Base-by-base conservation (phyloP, 2,329 filamentous ascomycete species). In the Tolypocladium inflatum region DNA sequence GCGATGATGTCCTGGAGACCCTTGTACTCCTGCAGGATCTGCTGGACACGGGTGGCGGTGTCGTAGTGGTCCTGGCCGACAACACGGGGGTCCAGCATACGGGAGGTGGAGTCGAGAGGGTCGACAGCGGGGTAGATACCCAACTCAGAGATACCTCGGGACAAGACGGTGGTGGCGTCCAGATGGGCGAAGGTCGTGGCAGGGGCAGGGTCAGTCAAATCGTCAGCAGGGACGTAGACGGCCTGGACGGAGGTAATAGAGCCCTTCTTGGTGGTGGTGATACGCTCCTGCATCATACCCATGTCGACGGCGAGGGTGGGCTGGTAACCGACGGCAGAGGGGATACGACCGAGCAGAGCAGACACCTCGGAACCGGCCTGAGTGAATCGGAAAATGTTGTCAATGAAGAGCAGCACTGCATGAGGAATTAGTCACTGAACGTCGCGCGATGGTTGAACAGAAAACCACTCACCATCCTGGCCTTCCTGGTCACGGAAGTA, bases 1-100 rank as follows among this genome's bases (percentile, higher is more conserved):
- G 94, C 94, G 84, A 97, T 97, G 87, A 99, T 99, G 84, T 99
- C 94, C 84, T 99, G 94, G 68, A 99, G 91, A 65, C 93, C 97
- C 90, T 97, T 97, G 90, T 99, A 99, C 85, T 97, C 94, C 83
- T 99, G 94, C 76, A 99, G 88, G 80, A 97, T 97, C 83, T 96
- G 91, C 85, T 99, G 94, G 74, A 99, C 94, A 71, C 88, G 88
- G 77, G 89, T 90, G 77, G 94, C 94, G 71, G 87, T 93, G 63
- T 91, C 77, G 88, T 99, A 99, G 86, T 99, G 94, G 63, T 99
- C 94, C 74, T 97, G 84, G 77, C 94, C 94, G 73, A 99, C 89
- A 74, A 99, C 87, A 90, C 94, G 92, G 79, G 94, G 91, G 83
- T 97, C 94, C 74, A 99, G 84, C 89, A 99, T 97, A 87, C 94